Base-by-base conservation (phyloP, 202 grass and related monocot genomes). In the Setaria viridis region DNA sequence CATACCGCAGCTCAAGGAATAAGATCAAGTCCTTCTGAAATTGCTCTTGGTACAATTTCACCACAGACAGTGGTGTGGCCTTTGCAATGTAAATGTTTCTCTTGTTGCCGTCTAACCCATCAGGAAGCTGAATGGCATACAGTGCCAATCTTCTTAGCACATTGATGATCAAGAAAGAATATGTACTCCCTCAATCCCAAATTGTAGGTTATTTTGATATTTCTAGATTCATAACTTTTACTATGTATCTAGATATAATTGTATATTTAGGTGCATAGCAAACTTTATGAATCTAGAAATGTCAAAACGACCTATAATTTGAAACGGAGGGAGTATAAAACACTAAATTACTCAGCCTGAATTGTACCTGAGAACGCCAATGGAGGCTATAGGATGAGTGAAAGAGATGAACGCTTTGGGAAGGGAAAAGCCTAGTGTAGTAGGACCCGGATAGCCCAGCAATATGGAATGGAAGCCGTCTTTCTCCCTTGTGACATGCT, bases 1-100 rank as follows among this genome's bases (percentile, higher is more conserved):
- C n/a, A 33, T 34, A 46, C 1, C 88, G 88, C 16, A 70, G 45
- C 39, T 82, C n/a, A 67, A 93, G 88, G 33, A 93, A 93, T 1
- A 65, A 17, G 5, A 62, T 58, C 20, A 93, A 83, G 32, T 88
- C 88, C 11, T 48, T 83, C 10, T 25, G 19, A 48, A 85, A 88
- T 49, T 93, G 81, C 0, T 74, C 48, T 67, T 56, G 80, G 71
- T 90, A 93, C 12, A 85, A 13, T 12, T 88, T 58, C 12, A 59
- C 81, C 4, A 79, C 73, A 7, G 3, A 2, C 3, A 13, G 43
- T 8, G 75, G 82, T 17, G 73, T 69, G 1, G 29, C 66, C 15
- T 49, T 14, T 1, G 20, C 39, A 29, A 88, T 66, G 50, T 84
- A 84, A 45, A 93, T 88, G 64, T 85, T 90, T 13, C 59, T 34